These are phyloP conservation scores for Helicostylum pulchrum DNA, from an alignment of 192 early-diverging fungal genomes.

Conservation along the genomic window DNA sequence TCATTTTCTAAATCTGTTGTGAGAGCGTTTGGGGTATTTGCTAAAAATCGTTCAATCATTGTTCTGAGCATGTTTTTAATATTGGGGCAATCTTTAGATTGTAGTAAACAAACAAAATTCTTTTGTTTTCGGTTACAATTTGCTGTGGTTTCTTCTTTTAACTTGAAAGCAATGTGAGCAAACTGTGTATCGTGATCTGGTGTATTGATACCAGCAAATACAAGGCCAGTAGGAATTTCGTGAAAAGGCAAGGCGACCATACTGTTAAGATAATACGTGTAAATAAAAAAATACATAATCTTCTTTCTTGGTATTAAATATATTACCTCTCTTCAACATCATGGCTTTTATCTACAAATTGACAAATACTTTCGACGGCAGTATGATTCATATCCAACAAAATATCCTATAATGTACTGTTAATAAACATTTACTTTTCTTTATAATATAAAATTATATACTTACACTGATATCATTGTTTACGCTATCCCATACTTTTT, in stretches of 20 bases:
- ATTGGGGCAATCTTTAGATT: constrained; percentile 65
- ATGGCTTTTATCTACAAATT: constrained; percentile 61
- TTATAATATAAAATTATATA: neutral
- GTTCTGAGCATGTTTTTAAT: constrained; percentile 57
- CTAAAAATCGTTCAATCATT: constrained; percentile 71
- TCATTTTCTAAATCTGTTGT: constrained; percentile 23
- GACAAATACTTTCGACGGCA: constrained; percentile 51
- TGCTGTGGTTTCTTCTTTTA: constrained; percentile 15
- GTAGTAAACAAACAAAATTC: constrained; percentile 60
- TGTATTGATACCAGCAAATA: constrained; percentile 75
- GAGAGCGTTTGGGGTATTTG: constrained; percentile 2
- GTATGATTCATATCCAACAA: constrained; percentile 57
- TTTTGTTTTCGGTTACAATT: neutral
- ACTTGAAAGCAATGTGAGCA: constrained; percentile 52
- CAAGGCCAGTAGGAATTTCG: constrained; percentile 70
- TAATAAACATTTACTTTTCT: neutral
- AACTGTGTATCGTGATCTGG: constrained; percentile 76
- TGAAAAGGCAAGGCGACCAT: constrained; percentile 52
- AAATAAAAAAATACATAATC: neutral
- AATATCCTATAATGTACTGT: constrained; percentile 23
- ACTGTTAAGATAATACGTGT: constrained; percentile 19
- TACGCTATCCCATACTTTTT: constrained; percentile 52
- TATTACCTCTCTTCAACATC: constrained; percentile 22
- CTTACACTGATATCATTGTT: constrained; percentile 45
- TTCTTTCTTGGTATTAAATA: neutral